Conservation (phyloP, 164 flowering plant species). For the Stephania japonica region DNA sequence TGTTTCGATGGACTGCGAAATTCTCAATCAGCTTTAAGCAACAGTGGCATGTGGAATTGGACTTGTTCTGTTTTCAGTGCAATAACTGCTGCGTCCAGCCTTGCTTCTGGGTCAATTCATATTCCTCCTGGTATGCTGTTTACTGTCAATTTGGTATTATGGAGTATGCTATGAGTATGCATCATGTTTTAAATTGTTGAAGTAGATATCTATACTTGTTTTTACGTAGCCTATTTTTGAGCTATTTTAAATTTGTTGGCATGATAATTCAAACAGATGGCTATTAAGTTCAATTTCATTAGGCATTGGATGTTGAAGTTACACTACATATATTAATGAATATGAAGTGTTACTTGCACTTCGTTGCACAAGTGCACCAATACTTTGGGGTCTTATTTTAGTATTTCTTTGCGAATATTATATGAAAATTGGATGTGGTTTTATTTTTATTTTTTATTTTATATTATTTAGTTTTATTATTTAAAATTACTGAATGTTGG, state of each 20-base stretch:
- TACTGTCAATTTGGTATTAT: neutral
- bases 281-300: neutral
- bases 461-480: neutral
- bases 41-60: conserved; percentile 94
- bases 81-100: conserved; percentile 87
- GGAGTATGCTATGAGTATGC: neutral
- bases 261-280: neutral
- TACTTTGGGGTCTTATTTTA: neutral
- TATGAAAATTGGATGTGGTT: neutral
- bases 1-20: conserved; percentile 86
- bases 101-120: conserved; percentile 79
- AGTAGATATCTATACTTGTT: neutral
- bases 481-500: neutral
- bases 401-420: neutral
- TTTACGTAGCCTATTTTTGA: neutral
- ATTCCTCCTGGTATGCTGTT: conserved; percentile 60
- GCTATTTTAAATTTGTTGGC: neutral
- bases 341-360: neutral
- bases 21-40: conserved; percentile 71
- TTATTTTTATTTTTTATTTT: too few relatives aligned
- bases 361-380: neutral
- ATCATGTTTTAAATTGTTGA: neutral
- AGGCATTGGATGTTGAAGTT: neutral
- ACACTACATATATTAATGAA: neutral
- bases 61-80: conserved; percentile 92